These are phyloP conservation scores for Eucalyptus cloeziana DNA, from an alignment of 345 rosid genomes.

Conservation along the genomic window DNA sequence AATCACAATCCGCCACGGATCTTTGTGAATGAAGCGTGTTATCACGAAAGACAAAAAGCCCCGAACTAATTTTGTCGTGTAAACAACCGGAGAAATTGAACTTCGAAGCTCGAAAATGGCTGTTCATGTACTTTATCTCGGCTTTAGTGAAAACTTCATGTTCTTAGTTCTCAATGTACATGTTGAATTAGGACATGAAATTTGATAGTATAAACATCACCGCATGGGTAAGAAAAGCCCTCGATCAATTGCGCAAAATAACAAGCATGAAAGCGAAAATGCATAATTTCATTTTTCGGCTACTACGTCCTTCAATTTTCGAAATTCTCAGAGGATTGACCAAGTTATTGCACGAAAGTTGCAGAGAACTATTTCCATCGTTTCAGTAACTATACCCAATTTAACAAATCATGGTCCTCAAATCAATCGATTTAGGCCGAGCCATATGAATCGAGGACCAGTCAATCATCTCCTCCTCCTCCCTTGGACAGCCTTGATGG, in stretches of 20 bases:
- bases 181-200: neutral
- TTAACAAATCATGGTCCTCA: neutral
- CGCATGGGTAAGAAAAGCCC: neutral
- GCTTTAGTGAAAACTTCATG: neutral
- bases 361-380: rapidly evolving
- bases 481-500: neutral
- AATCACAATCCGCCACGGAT: neutral
- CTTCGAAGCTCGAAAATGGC: neutral
- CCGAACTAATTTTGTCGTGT: neutral
- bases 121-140: neutral
- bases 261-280: neutral
- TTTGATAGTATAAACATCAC: neutral
- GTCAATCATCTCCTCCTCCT: neutral
- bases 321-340: neutral
- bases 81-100: neutral
- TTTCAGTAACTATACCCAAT: neutral
- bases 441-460: neutral
- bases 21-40: neutral
- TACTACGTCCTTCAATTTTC: neutral
- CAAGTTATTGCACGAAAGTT: neutral
- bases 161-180: neutral
- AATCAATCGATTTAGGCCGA: rapidly evolving
- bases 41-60: neutral
- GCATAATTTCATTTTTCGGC: neutral
- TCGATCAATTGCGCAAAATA: neutral